These are phyloP conservation scores for Gelatoporia subvermispora DNA, from an alignment of 768 basidiomycete genomes.

Conservation along the genomic window DNA sequence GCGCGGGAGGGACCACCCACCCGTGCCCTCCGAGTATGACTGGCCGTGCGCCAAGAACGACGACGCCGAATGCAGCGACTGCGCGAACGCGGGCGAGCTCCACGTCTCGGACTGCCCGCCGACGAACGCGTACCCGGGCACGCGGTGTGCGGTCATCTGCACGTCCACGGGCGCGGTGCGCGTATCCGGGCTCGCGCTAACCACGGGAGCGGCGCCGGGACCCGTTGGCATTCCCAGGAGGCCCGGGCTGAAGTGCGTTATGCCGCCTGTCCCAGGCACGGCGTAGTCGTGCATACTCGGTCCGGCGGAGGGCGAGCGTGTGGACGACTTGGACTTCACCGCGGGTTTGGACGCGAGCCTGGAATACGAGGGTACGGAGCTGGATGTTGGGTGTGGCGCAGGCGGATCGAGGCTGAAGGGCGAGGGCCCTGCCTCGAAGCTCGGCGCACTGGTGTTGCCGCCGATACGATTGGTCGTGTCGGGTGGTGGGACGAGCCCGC, in stretches of 20 bases:
- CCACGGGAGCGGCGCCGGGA: too few relatives aligned
- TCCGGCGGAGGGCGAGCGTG: too few relatives aligned
- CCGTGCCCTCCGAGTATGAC: too few relatives aligned
- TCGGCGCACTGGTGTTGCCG: too few relatives aligned
- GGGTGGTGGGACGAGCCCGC: constrained; percentile 58
- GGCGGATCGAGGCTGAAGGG: constrained; percentile 12
- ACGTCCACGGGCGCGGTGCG: too few relatives aligned
- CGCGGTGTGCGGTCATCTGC: too few relatives aligned
- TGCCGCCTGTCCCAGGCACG: too few relatives aligned
- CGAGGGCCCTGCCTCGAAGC: not conserved
- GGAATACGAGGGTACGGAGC: constrained; percentile 45
- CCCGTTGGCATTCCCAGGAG: constrained; percentile 41
- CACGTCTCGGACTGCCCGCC: constrained; percentile 25
- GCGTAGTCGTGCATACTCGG: too few relatives aligned
- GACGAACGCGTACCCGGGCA: too few relatives aligned
- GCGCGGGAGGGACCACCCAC: constrained; percentile 50
- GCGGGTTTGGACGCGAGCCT: constrained; percentile 17
- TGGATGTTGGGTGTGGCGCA: constrained; percentile 33
- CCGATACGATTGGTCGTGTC: constrained; percentile 12
- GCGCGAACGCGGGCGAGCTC: constrained; percentile 20
- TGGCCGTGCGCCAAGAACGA: constrained; percentile 8
- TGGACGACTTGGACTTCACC: too few relatives aligned
- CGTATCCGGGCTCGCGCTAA: too few relatives aligned
- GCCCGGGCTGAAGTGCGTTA: constrained; percentile 63
- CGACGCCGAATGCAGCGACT: constrained; percentile 16